Evolutionary conservation across 257 asterid genomes (phyloP).

Genomic region (Haberlea rhodopensis): DNA sequence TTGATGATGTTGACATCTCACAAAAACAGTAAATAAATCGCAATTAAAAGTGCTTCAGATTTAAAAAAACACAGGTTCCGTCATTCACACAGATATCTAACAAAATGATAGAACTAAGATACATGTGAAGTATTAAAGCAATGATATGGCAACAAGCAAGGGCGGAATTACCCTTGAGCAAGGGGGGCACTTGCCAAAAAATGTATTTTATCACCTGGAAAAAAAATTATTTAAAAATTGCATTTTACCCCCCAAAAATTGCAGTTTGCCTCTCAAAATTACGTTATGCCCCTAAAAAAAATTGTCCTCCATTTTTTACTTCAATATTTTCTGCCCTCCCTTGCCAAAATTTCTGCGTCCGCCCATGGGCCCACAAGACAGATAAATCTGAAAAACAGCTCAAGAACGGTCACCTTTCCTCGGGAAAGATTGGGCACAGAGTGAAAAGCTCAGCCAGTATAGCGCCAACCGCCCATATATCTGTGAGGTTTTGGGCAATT

Average conservation of each 20-base stretch:
- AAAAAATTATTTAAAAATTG: too few relatives aligned
- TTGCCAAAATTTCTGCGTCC: too few relatives aligned
- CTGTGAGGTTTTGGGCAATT: constrained; percentile 49
- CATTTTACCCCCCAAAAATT: too few relatives aligned
- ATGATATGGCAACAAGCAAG: not conserved
- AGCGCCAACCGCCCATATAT: constrained; percentile 99
- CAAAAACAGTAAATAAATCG: not conserved
- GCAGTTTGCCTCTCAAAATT: too few relatives aligned
- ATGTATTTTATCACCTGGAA: too few relatives aligned
- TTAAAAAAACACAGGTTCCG: not conserved
- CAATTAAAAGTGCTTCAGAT: not conserved
- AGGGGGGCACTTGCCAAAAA: too few relatives aligned
- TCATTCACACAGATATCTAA: constrained; percentile 2
- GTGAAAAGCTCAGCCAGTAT: constrained; percentile 96
- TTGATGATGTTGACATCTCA: not conserved
- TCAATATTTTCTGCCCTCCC: too few relatives aligned
- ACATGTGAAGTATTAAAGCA: not conserved
- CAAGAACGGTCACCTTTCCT: constrained; percentile 68
- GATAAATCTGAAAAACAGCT: constrained; percentile 19
- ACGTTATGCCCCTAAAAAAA: too few relatives aligned
- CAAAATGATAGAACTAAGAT: not conserved
- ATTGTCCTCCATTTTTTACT: too few relatives aligned
- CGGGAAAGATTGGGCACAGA: constrained; percentile 82
- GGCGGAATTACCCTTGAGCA: not conserved
- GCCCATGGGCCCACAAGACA: constrained; percentile 34